Evolutionary conservation across 164 flowering plant genomes (phyloP).

Genomic region (Magnolia officinalis): DNA sequence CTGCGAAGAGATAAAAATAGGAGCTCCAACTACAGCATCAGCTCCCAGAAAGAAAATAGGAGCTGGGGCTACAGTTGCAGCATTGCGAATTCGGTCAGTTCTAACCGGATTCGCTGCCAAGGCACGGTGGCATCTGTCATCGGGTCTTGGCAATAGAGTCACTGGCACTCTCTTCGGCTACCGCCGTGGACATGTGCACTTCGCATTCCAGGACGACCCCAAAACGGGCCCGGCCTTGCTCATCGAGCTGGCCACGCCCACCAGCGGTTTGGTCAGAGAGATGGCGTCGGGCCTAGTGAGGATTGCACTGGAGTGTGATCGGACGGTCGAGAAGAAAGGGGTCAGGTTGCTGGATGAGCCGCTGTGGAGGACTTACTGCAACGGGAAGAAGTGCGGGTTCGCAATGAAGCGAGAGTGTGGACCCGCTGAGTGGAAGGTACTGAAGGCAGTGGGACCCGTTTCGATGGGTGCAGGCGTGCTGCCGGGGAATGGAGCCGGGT

Average conservation of each 20-base stretch:
- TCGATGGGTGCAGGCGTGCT: slow-evolving; percentile 95
- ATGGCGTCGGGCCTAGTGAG: slow-evolving; percentile 95
- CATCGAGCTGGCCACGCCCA: slow-evolving; percentile 74
- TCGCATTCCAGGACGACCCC: slow-evolving; percentile 72
- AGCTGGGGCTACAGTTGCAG: background rate
- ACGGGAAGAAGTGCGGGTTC: slow-evolving; percentile 82
- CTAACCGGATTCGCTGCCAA: slow-evolving; percentile 17
- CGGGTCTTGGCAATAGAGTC: slow-evolving; percentile 47
- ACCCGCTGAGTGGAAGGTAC: slow-evolving; percentile 59
- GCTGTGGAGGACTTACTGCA: slow-evolving; percentile 79
- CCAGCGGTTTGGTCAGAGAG: slow-evolving; percentile 70
- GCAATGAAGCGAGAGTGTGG: slow-evolving; percentile 67
- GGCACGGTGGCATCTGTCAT: slow-evolving; percentile 14
- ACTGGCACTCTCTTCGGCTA: slow-evolving; percentile 84
- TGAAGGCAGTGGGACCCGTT: slow-evolving; percentile 69
- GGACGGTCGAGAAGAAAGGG: slow-evolving; percentile 30
- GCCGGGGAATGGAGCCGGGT: slow-evolving; percentile 45
- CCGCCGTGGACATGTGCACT: slow-evolving; percentile 76
- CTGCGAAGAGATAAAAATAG: background rate
- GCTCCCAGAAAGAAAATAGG: slow-evolving; percentile 29
- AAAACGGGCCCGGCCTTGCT: slow-evolving; percentile 59
- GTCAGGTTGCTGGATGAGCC: slow-evolving; percentile 63
- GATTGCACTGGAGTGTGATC: slow-evolving; percentile 84
- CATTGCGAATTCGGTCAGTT: slow-evolving; percentile 51
- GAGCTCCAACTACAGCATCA: slow-evolving; percentile 2